These are phyloP conservation scores for Stromatinia cepivora DNA, from an alignment of 2,329 filamentous ascomycete species.

Conservation along the genomic window DNA sequence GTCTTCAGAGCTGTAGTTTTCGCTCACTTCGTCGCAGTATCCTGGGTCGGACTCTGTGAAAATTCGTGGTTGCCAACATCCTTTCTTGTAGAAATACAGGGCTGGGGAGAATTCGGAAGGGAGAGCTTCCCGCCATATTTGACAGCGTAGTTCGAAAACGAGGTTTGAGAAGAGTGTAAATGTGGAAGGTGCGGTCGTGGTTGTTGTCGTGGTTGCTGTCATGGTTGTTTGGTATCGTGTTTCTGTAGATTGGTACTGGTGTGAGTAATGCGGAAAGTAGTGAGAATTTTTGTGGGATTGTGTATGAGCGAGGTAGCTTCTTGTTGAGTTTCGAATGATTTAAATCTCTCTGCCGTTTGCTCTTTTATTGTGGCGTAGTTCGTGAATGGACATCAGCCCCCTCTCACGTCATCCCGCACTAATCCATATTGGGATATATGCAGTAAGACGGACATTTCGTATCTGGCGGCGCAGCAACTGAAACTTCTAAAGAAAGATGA, in stretches of 20 bases:
- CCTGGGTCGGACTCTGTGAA: not conserved
- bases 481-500: not conserved
- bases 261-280: not conserved
- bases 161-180: conserved; percentile 5
- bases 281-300: not conserved
- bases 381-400: not conserved
- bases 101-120: not conserved
- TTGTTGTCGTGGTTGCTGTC: not conserved
- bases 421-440: not conserved
- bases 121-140: conserved; percentile 1
- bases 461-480: not conserved
- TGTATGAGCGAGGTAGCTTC: not conserved
- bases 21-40: not conserved
- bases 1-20: not conserved
- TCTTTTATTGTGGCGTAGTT: not conserved
- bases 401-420: not conserved
- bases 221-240: not conserved
- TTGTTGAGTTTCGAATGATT: not conserved
- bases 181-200: not conserved
- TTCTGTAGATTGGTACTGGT: not conserved
- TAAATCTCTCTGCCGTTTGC: not conserved
- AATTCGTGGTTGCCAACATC: not conserved
- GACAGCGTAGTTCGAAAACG: not conserved
- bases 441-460: not conserved
- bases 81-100: not conserved